These are phyloP conservation scores for Colletotrichum chlorophyti DNA, from an alignment of 2,329 filamentous ascomycete species.

Conservation along the genomic window DNA sequence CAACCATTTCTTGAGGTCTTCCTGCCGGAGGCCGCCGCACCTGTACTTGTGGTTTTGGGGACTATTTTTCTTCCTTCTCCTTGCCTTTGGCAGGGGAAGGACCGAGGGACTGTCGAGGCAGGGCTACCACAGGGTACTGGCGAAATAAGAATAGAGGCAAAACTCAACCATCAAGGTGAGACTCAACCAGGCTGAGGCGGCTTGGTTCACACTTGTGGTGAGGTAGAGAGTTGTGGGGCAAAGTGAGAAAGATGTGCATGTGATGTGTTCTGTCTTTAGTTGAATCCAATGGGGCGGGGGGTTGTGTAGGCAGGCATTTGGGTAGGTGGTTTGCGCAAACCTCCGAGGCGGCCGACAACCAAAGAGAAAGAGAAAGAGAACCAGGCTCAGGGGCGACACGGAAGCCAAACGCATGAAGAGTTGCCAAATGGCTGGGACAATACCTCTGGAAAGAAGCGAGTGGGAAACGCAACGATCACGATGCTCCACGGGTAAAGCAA, in stretches of 20 bases:
- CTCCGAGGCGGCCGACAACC: neutral
- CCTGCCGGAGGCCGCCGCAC: no score
- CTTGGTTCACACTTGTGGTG: neutral
- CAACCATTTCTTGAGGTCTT: no score
- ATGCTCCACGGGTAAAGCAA: neutral
- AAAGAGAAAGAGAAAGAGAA: no score
- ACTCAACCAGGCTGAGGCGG: neutral
- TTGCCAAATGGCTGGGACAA: neutral
- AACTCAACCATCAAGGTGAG: neutral
- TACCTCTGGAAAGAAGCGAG: neutral
- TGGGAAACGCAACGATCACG: neutral
- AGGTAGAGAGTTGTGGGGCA: neutral
- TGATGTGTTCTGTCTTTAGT: no score
- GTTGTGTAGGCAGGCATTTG: no score
- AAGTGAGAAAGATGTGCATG: neutral
- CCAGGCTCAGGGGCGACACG: no score
- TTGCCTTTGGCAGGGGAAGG: no score
- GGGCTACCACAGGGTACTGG: neutral
- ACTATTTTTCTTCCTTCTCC: no score
- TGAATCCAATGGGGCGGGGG: conserved; percentile 15
- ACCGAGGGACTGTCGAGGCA: no score
- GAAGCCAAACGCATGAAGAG: neutral
- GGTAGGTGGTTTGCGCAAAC: no score
- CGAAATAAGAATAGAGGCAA: neutral
- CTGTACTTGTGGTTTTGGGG: no score